These are phyloP conservation scores for Alternaria panax DNA, from an alignment of 2,329 filamentous ascomycete species.

Conservation along the genomic window DNA sequence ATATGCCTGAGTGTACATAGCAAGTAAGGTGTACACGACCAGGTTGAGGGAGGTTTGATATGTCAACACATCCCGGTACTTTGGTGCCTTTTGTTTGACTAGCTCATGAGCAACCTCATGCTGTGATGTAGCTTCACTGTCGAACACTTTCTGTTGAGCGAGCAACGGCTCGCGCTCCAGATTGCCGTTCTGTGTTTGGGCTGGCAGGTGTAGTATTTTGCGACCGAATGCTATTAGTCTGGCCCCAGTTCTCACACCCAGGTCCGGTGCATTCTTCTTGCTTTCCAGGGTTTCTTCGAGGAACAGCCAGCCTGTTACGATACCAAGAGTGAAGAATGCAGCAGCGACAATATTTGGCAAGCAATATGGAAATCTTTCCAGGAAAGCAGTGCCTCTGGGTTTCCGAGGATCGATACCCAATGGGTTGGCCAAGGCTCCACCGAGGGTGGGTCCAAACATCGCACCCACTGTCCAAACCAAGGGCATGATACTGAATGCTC, in stretches of 20 bases:
- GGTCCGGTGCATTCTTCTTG: conserved; percentile 73
- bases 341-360: conserved; percentile 84
- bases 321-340: conserved; percentile 78
- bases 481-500: conserved; percentile 93
- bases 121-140: conserved; percentile 23
- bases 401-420: conserved; percentile 74
- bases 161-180: conserved; percentile 44
- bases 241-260: conserved; percentile 76
- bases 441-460: conserved; percentile 85
- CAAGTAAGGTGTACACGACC: conserved; percentile 78
- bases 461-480: conserved; percentile 87
- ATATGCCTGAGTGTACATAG: conserved; percentile 81
- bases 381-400: conserved; percentile 69
- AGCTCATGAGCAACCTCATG: conserved; percentile 4
- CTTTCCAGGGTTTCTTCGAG: conserved; percentile 84
- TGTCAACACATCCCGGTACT: conserved; percentile 71
- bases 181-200: conserved; percentile 10
- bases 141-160: conserved; percentile 25
- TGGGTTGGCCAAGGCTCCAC: conserved; percentile 84
- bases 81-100: conserved; percentile 37
- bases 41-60: conserved; percentile 78
- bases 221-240: conserved; percentile 59
- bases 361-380: conserved; percentile 80
- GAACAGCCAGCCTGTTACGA: conserved; percentile 77
- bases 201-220: conserved; percentile 25